Evolutionary conservation across 768 basidiomycete species (phyloP), one percentile per base, ranked within the genome.

Genomic region (Pleurotus ostreatus): DNA sequence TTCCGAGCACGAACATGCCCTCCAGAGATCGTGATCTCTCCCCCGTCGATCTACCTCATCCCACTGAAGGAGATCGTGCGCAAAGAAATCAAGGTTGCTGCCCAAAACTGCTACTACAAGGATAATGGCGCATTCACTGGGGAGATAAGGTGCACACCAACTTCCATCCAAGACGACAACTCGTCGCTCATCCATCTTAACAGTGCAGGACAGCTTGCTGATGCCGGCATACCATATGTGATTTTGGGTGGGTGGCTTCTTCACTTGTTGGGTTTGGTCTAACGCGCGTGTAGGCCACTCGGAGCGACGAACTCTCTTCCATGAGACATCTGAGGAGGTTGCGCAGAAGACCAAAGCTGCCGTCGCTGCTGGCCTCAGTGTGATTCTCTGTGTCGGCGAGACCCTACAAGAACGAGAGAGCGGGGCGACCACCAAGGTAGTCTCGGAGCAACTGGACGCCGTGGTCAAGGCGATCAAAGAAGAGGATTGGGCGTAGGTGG

Each of bases 341-440:
- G 95, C 92, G 9, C 74, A 80, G 61, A 98, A 98, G 79, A 92
- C 91, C 62, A 82, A 84, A 63, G 88, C 89, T 1, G 92, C 95
- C 16, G 72, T 98, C 60, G 82, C 84, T 79, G 1, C 79, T 1
- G 81, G 81, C 1, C 79, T 98, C 60, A 85, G 81, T 57, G 92
- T 98, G 60, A 97, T 99, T 67, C 88, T 96, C 61, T 98, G 97
- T 76, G 86, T 97, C 58, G 97, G 97, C 20, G 97, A 99, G 75
- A 94, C 91, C 44, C 86, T 98, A 59, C 74, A 83, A 59, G 81
- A 98, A 77, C 84, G 97, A 66, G 94, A 98, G 73, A 75, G 76
- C 3, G 82, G 77, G 38, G 72, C 85, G 73, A 98, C 96, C 34
- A 79, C 80, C 48, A 71, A 82, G 48, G 91, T 98, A 26, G 90